These are phyloP conservation scores for Tuber calosporum DNA, from an alignment of 495 filamentous ascomycete genomes.

Conservation along the genomic window DNA sequence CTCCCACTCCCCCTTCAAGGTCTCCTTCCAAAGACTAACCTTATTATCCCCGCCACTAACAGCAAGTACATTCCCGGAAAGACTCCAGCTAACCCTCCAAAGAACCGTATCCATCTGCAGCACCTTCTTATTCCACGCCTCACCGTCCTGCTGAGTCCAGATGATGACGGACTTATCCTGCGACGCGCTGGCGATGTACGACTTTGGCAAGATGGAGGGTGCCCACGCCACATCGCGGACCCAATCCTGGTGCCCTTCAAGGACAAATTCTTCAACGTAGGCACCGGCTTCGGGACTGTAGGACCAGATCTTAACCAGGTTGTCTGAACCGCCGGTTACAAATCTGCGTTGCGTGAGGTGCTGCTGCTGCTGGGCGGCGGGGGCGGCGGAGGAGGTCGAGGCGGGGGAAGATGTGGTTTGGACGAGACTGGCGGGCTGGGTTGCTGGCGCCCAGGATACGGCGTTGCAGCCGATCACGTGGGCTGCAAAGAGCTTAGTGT, in stretches of 20 bases:
- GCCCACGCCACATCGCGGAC: constrained; percentile 97
- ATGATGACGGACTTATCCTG: constrained; percentile 96
- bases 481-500: constrained; percentile 78
- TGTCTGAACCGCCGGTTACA: constrained; percentile 90
- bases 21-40: constrained; percentile 84
- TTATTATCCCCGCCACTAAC: constrained; percentile 93
- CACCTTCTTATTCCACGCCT: constrained; percentile 68
- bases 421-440: constrained; percentile 69
- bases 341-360: constrained; percentile 55
- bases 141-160: constrained; percentile 60
- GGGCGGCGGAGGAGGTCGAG: constrained; percentile 53
- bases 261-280: constrained; percentile 51
- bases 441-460: constrained; percentile 87
- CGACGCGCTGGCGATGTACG: constrained; percentile 88
- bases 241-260: constrained; percentile 85
- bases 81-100: constrained; percentile 96
- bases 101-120: constrained; percentile 79
- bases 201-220: constrained; percentile 84
- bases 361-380: background rate
- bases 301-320: constrained; percentile 81
- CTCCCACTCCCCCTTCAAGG: constrained; percentile 77
- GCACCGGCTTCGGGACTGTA: constrained; percentile 51
- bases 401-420: constrained; percentile 49
- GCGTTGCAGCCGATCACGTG: constrained; percentile 90
- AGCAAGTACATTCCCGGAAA: constrained; percentile 94